These are phyloP conservation scores for Cyclotella sp. DNA, from an alignment of 108 stramenopile genomes.

Conservation along the genomic window DNA sequence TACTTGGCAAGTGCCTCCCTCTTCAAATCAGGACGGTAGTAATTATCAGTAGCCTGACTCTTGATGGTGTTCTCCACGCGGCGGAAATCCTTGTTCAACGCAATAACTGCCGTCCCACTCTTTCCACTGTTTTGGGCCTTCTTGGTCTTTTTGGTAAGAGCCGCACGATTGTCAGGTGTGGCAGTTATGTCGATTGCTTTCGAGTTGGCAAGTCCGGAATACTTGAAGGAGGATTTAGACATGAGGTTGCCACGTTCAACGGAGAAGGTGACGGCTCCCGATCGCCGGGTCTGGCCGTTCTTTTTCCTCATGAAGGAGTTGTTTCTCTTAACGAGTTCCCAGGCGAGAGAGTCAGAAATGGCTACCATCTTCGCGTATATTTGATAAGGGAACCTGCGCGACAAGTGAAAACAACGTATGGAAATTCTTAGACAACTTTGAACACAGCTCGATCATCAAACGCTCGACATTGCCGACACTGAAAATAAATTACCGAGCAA, in stretches of 20 bases:
- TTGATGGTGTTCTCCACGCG: slow-evolving; percentile 76
- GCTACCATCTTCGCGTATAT: slow-evolving; percentile 74
- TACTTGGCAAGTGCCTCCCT: slow-evolving; percentile 84
- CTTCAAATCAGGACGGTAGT: slow-evolving; percentile 92
- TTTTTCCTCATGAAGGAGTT: slow-evolving; percentile 92
- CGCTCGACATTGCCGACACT: too few species aligned
- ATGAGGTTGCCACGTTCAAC: slow-evolving; percentile 91
- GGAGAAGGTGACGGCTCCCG: slow-evolving; percentile 85
- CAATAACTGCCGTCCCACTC: slow-evolving; percentile 68
- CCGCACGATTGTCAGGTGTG: slow-evolving; percentile 78
- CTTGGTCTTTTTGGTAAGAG: slow-evolving; percentile 83
- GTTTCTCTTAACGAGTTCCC: slow-evolving; percentile 90
- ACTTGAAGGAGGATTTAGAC: slow-evolving; percentile 90
- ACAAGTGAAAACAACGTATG: too few species aligned
- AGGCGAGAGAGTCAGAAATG: slow-evolving; percentile 85
- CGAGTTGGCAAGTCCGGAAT: slow-evolving; percentile 91
- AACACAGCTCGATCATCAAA: too few species aligned
- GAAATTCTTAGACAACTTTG: too few species aligned
- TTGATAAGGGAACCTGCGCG: background rate
- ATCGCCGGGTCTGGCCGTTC: slow-evolving; percentile 89
- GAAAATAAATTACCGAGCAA: too few species aligned
- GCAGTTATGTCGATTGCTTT: slow-evolving; percentile 79
- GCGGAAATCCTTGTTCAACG: slow-evolving; percentile 91
- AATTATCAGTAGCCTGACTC: slow-evolving; percentile 77
- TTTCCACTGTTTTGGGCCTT: slow-evolving; percentile 74